Conservation (phyloP, 805 yeast genomes). For the baker's yeast (Saccharomyces cerevisiae) region DNA sequence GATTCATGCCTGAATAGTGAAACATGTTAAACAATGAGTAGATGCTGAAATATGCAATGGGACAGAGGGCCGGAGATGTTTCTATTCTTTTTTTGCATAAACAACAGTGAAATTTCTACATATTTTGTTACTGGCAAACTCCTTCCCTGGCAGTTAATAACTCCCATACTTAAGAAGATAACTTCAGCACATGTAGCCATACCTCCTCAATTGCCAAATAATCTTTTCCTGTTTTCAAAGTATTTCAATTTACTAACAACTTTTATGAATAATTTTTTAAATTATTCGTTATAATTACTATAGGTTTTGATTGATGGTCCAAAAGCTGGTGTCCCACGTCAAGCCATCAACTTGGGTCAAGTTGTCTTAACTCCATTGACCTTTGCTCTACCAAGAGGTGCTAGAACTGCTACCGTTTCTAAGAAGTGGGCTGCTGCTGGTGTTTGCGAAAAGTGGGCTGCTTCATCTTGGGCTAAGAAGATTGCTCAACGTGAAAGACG, state of each 20-base stretch:
- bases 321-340: slow-evolving; percentile 79
- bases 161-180: not conserved
- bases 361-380: slow-evolving; percentile 90
- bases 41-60: not conserved
- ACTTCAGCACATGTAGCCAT: not conserved
- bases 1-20: not conserved
- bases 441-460: slow-evolving; percentile 82
- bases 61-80: not conserved
- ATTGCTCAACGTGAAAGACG: slow-evolving; percentile 92
- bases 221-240: not conserved
- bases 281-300: slow-evolving; percentile 6
- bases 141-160: too few relatives aligned
- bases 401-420: slow-evolving; percentile 73
- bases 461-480: slow-evolving; percentile 96
- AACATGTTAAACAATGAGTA: not conserved
- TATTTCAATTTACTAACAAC: slow-evolving; percentile 3
- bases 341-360: slow-evolving; percentile 78
- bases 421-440: slow-evolving; percentile 93
- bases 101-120: not conserved
- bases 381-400: slow-evolving; percentile 88
- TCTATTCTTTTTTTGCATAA: not conserved
- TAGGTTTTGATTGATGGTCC: slow-evolving; percentile 96
- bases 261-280: not conserved
- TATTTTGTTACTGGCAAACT: not conserved
- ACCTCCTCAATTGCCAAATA: not conserved